Percentiles rank a stretch among this genome's conserved stretches.
Conservation (phyloP, 805 yeast genomes). For the Candida pseudoglaebosa region DNA sequence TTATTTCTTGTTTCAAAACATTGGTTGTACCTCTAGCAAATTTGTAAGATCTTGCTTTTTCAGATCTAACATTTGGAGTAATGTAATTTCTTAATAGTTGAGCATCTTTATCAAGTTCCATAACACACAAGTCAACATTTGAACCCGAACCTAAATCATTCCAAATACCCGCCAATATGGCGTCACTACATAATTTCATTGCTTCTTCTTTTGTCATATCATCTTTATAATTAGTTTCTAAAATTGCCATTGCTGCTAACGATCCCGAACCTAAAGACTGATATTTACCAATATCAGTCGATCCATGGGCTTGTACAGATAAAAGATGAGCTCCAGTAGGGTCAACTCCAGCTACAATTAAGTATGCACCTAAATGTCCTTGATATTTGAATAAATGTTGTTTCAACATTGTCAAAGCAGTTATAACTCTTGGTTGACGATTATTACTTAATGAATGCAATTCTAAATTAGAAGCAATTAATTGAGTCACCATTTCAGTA, state of each 20-base stretch:
- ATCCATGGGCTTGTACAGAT: constrained; percentile 96
- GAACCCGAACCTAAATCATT: constrained; percentile 99
- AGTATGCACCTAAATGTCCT: constrained; percentile 95
- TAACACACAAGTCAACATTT: constrained; percentile 94
- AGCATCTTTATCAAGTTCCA: constrained; percentile 91
- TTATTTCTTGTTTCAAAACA: constrained; percentile 63
- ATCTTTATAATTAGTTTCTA: constrained; percentile 83
- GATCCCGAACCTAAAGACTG: constrained; percentile 95
- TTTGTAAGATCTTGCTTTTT: constrained; percentile 78
- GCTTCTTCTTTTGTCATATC: constrained; percentile 84
- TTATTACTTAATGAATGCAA: constrained; percentile 79
- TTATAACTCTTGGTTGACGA: constrained; percentile 88
- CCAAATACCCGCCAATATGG: constrained; percentile 98
- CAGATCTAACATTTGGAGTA: constrained; percentile 84
- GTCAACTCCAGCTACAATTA: constrained; percentile 97
- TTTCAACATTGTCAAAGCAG: constrained; percentile 87
- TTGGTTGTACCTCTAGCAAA: constrained; percentile 95
- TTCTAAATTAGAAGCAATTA: constrained; percentile 87
- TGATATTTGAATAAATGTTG: constrained; percentile 96
- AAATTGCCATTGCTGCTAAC: constrained; percentile 96
- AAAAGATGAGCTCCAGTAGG: constrained; percentile 93
- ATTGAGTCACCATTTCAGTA: constrained; percentile 95
- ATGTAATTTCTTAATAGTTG: constrained; percentile 78
- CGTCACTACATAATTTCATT: constrained; percentile 83
- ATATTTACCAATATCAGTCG: constrained; percentile 93